Conservation (phyloP, 495 filamentous ascomycete genomes). For the Jackrogersella multiformis region DNA sequence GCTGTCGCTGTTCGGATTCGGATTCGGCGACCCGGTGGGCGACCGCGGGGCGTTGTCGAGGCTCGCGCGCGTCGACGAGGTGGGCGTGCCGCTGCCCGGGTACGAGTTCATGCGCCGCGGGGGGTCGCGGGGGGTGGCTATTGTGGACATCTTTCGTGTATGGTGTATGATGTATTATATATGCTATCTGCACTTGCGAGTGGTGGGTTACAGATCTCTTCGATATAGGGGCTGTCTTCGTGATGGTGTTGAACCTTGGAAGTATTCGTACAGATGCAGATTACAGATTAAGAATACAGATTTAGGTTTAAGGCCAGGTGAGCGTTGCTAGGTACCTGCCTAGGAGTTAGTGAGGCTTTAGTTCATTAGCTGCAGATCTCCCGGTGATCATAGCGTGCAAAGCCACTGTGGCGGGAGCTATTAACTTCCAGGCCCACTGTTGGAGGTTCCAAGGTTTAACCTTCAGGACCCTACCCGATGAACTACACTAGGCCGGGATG, state of each 20-base stretch:
- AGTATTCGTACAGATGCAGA: neutral
- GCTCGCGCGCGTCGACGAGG: constrained; percentile 78
- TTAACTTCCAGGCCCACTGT: neutral
- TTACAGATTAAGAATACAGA: constrained; percentile 26
- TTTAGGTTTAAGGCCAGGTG: neutral
- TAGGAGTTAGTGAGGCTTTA: constrained; percentile 23
- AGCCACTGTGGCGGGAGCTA: constrained; percentile 46
- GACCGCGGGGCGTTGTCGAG: constrained; percentile 75
- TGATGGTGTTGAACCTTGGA: constrained; percentile 6
- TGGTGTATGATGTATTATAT: neutral
- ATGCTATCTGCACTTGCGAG: neutral
- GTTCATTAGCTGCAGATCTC: constrained; percentile 38
- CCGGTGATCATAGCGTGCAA: constrained; percentile 26
- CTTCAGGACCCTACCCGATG: no score
- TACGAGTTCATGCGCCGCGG: constrained; percentile 53
- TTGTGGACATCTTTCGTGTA: constrained; percentile 75
- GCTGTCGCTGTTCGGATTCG: constrained; percentile 56
- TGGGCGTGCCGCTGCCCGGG: constrained; percentile 62
- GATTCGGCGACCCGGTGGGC: constrained; percentile 60
- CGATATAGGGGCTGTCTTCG: neutral
- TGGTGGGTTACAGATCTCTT: neutral
- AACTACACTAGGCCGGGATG: neutral
- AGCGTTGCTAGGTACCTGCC: no score
- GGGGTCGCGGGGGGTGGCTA: constrained; percentile 73
- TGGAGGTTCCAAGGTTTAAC: no score